Evolutionary conservation across 106 monocot species (phyloP), one percentile per base, ranked within the genome.

Genomic region (Vanilla planifolia): DNA sequence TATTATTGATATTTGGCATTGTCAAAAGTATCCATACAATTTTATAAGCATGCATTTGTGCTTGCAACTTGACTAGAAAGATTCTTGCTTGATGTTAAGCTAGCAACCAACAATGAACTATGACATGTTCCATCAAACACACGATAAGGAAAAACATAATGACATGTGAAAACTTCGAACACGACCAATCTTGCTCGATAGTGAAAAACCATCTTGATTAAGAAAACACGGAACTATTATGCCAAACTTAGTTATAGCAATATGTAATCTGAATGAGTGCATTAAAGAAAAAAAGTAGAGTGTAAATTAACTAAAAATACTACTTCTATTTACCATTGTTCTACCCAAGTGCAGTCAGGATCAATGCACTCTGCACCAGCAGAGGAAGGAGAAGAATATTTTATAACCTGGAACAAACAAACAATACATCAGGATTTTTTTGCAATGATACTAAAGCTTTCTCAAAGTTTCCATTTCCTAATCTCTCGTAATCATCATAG

Each of bases 361-460:
- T 63, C 56, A 64, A 63, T 41, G 43, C 71, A 53, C 45, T 71
- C 71, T 25, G 71, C 71, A 35, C 71, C 71, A 56, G 71, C 63
- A 22, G 71, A 71, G 16, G 46, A 23, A 3, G 71, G 71, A 24
- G 71, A 64, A 32, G 71, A 52, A 50, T 45, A 71, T 29, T 71
- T 71, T 55, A 71, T 71, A n/a, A 71, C 71, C 71, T 71, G 63
- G 11, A 52, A 53, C 3, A 5, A 53, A n/a, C 4, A 30, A 53
- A 30, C 9, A 53, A 6, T 32, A 15, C 15, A 5, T 32, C 30
- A n/a, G 30, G 53, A 3, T 53, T 22, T 16, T 2, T 5, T 30
- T 9, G 11, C 8, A 47, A 6, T 47, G 19, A 19, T 7, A 24
- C 3, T 25, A 0, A 50, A 24, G 22, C 26, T 7, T 9, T 7